Percentiles rank a stretch among this genome's conserved stretches.
Evolutionary conservation across 768 basidiomycete species (phyloP).

Genomic region (Phaffia tasmanica): DNA sequence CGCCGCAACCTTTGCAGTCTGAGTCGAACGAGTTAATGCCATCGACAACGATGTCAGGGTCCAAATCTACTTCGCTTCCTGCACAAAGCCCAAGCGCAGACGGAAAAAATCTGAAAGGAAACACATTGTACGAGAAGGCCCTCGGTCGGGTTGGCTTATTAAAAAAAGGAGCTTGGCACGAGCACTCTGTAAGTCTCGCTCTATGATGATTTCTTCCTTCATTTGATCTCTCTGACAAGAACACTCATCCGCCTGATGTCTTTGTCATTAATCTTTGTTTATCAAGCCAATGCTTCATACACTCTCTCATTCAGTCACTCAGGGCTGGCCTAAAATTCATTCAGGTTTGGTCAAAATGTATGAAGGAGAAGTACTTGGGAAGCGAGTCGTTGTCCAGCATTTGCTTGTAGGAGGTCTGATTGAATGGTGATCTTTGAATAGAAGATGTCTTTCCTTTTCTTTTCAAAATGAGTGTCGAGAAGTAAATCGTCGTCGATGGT

Average conservation of each 20-base stretch:
- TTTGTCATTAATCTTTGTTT: background rate
- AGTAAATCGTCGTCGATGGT: too few species aligned
- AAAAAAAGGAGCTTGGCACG: conserved; percentile 78
- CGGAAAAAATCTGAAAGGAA: conserved; percentile 38
- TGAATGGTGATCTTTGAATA: conserved; percentile 25
- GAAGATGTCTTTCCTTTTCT: background rate
- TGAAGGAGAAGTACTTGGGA: conserved; percentile 83
- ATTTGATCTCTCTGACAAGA: conserved; percentile 24
- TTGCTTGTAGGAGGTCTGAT: conserved; percentile 72
- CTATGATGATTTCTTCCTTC: conserved; percentile 30
- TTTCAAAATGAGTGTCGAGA: too few species aligned
- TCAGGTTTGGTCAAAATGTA: conserved; percentile 93
- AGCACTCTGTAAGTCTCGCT: conserved; percentile 51
- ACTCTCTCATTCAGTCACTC: conserved; percentile 73
- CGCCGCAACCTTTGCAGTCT: background rate
- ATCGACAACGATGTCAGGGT: background rate
- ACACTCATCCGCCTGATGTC: conserved; percentile 25
- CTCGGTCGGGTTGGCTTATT: conserved; percentile 55
- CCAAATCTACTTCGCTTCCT: background rate
- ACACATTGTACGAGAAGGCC: conserved; percentile 57
- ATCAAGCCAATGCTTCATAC: conserved; percentile 61
- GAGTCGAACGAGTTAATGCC: too few species aligned
- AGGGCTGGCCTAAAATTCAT: conserved; percentile 77
- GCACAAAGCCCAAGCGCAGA: background rate
- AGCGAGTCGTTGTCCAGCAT: conserved; percentile 94